phyloP scores from a whole-genome alignment of 1,284 basidiomycete species.

The Boletellus deceptivus region DNA sequence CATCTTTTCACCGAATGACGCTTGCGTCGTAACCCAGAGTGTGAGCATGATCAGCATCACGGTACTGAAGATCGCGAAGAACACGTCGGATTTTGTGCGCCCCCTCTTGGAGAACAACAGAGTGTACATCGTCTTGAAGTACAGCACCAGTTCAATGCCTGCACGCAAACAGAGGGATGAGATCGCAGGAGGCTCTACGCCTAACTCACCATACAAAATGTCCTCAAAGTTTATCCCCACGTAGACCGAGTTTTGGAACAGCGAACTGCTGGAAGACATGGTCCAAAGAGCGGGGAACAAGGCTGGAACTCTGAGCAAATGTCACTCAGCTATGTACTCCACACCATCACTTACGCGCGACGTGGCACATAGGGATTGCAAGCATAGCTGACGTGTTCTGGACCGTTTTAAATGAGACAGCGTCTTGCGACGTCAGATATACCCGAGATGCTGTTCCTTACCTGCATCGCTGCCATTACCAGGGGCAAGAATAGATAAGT shows the following conservation, averaged over 20 bases:
- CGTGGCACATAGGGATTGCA: neutral
- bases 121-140: conserved; percentile 21
- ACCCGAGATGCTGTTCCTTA: too few species aligned
- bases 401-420: too few species aligned
- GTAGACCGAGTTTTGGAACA: conserved; percentile 23
- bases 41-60: conserved; percentile 25
- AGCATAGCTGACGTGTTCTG: too few species aligned
- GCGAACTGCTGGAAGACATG: conserved; percentile 19
- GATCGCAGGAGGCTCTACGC: neutral
- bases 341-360: neutral
- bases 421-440: too few species aligned
- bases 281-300: neutral
- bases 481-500: too few species aligned
- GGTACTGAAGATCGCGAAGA: conserved; percentile 25
- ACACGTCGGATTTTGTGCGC: conserved; percentile 6
- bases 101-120: conserved; percentile 5
- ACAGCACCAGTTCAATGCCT: conserved; percentile 26
- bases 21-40: conserved; percentile 22
- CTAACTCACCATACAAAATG: conserved; percentile 25
- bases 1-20: conserved; percentile 25
- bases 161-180: neutral
- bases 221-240: conserved; percentile 26
- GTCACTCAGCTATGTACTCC: conserved; percentile 6
- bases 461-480: too few species aligned
- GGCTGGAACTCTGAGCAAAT: neutral